Percentiles rank a stretch among this genome's conserved stretches.
Conservation (phyloP, 106 monocot species). For the Ottelia alismoides region DNA sequence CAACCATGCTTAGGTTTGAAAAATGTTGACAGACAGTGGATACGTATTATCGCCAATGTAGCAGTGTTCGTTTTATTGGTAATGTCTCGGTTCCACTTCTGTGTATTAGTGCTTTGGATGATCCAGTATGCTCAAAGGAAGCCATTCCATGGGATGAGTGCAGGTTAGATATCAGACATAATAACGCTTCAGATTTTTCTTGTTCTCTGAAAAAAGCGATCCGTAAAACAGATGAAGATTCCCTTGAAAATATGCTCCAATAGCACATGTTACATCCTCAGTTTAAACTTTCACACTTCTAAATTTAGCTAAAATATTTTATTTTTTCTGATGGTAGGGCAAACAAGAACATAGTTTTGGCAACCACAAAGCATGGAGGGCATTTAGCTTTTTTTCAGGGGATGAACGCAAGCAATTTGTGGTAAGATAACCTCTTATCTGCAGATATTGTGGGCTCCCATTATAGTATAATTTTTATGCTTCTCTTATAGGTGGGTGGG, state of each 20-base stretch:
- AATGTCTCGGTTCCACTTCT: slow-evolving; percentile 51
- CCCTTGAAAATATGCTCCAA: no score
- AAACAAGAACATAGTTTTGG: slow-evolving; percentile 73
- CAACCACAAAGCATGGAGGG: slow-evolving; percentile 58
- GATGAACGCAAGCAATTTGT: slow-evolving; percentile 35
- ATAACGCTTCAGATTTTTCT: no score
- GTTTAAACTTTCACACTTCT: no score
- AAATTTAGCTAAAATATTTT: no score
- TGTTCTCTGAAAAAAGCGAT: neutral
- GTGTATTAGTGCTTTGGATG: slow-evolving; percentile 71
- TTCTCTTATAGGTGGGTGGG: slow-evolving; percentile 52
- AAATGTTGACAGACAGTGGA: slow-evolving; percentile 52
- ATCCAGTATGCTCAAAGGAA: slow-evolving; percentile 74
- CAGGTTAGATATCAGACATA: no score
- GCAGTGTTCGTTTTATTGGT: slow-evolving; percentile 42
- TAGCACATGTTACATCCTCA: no score
- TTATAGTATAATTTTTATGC: neutral
- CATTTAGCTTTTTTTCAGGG: slow-evolving; percentile 79
- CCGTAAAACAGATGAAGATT: no score
- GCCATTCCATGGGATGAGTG: slow-evolving; percentile 97
- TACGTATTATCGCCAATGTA: slow-evolving; percentile 57
- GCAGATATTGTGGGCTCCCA: neutral
- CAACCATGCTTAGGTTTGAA: neutral
- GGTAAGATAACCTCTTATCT: slow-evolving; percentile 18
- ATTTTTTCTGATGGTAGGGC: slow-evolving; percentile 27